phyloP scores from a whole-genome alignment of 495 filamentous ascomycete species.

The Copromyces sp. region DNA sequence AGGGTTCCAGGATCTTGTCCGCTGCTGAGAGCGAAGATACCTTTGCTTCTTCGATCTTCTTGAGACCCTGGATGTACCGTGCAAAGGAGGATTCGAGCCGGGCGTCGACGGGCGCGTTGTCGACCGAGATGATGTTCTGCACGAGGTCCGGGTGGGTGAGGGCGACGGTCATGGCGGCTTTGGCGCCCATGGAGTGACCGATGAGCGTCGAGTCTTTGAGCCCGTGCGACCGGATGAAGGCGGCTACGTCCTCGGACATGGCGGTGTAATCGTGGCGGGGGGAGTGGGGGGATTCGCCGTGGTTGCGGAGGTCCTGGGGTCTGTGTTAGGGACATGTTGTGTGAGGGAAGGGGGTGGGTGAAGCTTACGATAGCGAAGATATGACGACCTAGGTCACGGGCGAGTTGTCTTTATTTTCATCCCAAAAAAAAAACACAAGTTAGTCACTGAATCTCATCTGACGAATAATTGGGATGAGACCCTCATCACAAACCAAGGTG shows the following conservation, averaged over 20 bases:
- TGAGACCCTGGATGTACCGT: constrained; percentile 79
- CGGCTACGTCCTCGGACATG: constrained; percentile 79
- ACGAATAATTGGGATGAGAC: not conserved
- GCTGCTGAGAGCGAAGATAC: constrained; percentile 66
- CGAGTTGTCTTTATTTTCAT: constrained; percentile 46
- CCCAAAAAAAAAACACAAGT: not conserved
- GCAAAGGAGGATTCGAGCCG: constrained; percentile 62
- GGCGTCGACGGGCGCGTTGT: constrained; percentile 85
- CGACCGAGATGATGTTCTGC: constrained; percentile 65
- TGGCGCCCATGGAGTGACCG: constrained; percentile 97
- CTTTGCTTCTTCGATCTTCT: constrained; percentile 56
- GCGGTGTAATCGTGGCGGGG: constrained; percentile 67
- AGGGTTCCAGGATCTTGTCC: constrained; percentile 64
- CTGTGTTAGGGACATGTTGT: constrained; percentile 3
- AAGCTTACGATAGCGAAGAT: constrained; percentile 70
- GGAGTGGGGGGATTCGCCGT: constrained; percentile 80
- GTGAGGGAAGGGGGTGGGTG: not conserved
- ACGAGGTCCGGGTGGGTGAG: constrained; percentile 56
- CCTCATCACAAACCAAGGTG: not conserved
- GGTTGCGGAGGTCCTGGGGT: constrained; percentile 82
- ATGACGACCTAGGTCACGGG: constrained; percentile 67
- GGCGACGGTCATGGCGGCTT: constrained; percentile 84
- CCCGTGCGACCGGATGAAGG: constrained; percentile 67
- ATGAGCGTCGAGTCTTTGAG: constrained; percentile 66
- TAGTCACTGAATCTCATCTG: not conserved